Base-by-base conservation (phyloP, 805 yeast genomes). In the Diddensiella santjacobensis region DNA sequence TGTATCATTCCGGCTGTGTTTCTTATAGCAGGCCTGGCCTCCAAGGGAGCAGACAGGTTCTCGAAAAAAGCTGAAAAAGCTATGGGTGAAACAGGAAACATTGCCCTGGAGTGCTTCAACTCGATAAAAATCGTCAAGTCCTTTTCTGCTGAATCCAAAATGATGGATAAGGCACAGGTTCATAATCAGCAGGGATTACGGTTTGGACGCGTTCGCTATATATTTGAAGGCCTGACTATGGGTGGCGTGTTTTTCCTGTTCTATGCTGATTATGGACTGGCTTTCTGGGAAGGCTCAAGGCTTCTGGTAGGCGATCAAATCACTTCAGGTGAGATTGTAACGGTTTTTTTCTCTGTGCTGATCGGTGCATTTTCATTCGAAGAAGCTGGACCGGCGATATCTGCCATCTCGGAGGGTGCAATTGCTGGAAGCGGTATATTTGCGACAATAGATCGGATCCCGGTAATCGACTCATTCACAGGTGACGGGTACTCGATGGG, bases 271-370 rank as follows among this genome's bases (percentile, higher is more conserved):
- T 72, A 71, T 48, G 71, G 72, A 2, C 56, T 71, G 17, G 65
- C 74, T 0, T 70, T 66, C 52, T 71, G 74, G 73, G 67, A 69
- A 47, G 74, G 74, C 4, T 66, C 73, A 2, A 62, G 74, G 18
- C 50, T 69, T 22, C 55, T 69, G 33, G 69, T 58, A 6, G 37
- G 55, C 20, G 70, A 67, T 5, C 57, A 56, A 17, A 47, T 65
- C n/a, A 42, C 50, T 20, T 63, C 70, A 26, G 73, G 72, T 35
- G 47, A 56, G 15, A 50, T 71, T 44, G 51, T 70, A 43, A 65
- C 70, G 18, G 71, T 67, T 5, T 55, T 67, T 40, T 57, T 71
- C 58, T 57, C 74, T 4, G 64, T 69, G 62, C 57, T 70, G 52
- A 70, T 71, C 40, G 76, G 77, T 38, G 65, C 75, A 2, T 69